Conservation (phyloP, 495 filamentous ascomycete genomes). For the Friedmanniomyces simplex region DNA sequence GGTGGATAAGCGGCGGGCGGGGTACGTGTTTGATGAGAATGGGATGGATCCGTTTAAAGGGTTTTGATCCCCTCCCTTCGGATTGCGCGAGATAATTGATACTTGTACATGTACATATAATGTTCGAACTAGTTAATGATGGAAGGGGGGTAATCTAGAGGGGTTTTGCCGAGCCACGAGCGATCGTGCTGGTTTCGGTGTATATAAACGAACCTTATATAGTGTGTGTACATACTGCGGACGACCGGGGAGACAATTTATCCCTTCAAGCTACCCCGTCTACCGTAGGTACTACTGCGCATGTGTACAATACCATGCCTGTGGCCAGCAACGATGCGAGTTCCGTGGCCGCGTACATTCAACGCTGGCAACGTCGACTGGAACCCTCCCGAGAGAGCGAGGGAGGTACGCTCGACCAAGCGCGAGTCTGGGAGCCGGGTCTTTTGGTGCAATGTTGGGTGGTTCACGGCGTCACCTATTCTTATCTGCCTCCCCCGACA, state of each 20-base stretch:
- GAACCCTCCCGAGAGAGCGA: no score
- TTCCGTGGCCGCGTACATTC: no score
- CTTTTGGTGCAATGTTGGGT: no score
- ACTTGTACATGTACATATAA: background rate
- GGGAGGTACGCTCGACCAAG: no score
- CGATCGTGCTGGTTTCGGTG: background rate
- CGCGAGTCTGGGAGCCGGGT: no score
- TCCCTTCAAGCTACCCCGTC: background rate
- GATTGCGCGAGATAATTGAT: no score
- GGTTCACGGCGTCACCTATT: background rate
- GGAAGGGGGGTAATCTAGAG: background rate
- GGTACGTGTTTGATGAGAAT: conserved; percentile 19
- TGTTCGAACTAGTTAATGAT: background rate
- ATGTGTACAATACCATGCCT: no score
- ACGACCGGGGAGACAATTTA: background rate
- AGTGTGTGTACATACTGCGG: background rate
- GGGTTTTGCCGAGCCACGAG: background rate
- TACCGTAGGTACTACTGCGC: no score
- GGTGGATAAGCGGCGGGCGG: conserved; percentile 13
- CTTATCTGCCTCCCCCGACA: background rate
- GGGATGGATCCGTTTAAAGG: conserved; percentile 23
- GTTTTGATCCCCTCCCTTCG: no score
- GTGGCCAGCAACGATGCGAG: no score
- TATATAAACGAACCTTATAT: background rate
- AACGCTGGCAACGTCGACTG: no score